phyloP scores from a whole-genome alignment of 1,139 yeast genomes.

The Yamadazyma atlantica region DNA sequence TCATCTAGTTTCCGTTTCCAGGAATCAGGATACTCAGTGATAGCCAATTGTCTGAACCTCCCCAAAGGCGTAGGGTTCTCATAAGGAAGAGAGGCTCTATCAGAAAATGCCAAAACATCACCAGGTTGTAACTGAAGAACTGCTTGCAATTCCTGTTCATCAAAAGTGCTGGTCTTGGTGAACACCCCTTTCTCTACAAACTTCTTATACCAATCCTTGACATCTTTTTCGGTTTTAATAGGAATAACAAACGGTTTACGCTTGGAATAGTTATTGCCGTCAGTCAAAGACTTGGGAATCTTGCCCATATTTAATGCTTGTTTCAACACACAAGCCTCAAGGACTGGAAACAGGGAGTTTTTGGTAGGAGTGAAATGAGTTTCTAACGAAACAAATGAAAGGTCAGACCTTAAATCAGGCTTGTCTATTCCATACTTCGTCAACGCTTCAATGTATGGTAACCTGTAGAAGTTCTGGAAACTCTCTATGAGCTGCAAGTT shows the following conservation, averaged over 20 bases:
- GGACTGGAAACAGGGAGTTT: constrained; percentile 50
- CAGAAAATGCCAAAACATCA: constrained; percentile 73
- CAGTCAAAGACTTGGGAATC: constrained; percentile 34
- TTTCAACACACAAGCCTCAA: constrained; percentile 69
- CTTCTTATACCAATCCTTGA: constrained; percentile 42
- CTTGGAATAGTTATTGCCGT: constrained; percentile 48
- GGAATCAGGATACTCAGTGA: constrained; percentile 48
- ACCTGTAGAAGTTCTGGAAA: constrained; percentile 31
- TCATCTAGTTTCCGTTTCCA: constrained; percentile 47
- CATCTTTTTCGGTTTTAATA: constrained; percentile 39
- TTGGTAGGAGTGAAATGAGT: constrained; percentile 34
- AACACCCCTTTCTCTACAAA: constrained; percentile 32
- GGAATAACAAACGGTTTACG: constrained; percentile 62
- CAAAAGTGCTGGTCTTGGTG: constrained; percentile 14
- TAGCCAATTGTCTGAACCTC: constrained; percentile 71
- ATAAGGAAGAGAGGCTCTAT: constrained; percentile 63
- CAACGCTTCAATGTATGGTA: constrained; percentile 71
- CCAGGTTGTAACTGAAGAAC: constrained; percentile 54
- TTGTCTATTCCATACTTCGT: constrained; percentile 84
- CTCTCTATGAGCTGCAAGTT: constrained; percentile 23
- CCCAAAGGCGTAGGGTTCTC: constrained; percentile 98
- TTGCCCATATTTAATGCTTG: constrained; percentile 41
- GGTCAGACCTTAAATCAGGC: constrained; percentile 76
- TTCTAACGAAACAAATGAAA: constrained; percentile 52
- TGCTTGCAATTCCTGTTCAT: constrained; percentile 23